These are phyloP conservation scores for Diatrype stigma DNA, from an alignment of 2,329 filamentous ascomycete genomes.

Conservation along the genomic window DNA sequence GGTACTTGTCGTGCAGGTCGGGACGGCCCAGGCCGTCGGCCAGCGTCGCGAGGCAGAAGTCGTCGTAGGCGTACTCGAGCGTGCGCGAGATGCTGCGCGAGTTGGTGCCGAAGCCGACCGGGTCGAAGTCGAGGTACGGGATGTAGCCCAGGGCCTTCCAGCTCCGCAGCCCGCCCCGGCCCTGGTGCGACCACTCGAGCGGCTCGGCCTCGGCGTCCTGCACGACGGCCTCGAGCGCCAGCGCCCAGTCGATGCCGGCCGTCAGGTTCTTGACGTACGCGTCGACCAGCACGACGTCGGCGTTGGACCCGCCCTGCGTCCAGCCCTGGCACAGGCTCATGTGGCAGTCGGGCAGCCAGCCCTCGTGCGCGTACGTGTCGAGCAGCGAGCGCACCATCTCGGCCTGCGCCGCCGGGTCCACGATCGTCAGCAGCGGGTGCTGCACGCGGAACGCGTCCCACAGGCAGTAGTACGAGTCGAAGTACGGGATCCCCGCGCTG, in stretches of 20 bases:
- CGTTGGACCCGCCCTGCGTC: conserved; percentile 65
- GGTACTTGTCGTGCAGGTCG: conserved; percentile 46
- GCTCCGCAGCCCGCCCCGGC: conserved; percentile 59
- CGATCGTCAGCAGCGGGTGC: conserved; percentile 58
- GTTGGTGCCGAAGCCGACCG: conserved; percentile 53
- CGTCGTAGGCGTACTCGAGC: conserved; percentile 64
- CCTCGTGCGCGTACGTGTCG: conserved; percentile 61
- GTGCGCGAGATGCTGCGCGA: conserved; percentile 65
- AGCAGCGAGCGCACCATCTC: conserved; percentile 60
- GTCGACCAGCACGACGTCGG: conserved; percentile 59
- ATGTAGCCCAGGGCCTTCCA: conserved; percentile 65
- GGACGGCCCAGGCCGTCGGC: conserved; percentile 37
- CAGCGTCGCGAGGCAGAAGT: conserved; percentile 49
- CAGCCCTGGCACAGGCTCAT: conserved; percentile 65
- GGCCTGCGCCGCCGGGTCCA: conserved; percentile 57
- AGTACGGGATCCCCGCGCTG: conserved; percentile 55
- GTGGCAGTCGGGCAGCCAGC: conserved; percentile 64
- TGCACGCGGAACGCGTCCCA: conserved; percentile 63
- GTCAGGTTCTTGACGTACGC: conserved; percentile 59
- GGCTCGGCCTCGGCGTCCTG: conserved; percentile 62
- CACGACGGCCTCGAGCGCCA: conserved; percentile 60
- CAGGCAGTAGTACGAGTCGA: conserved; percentile 53
- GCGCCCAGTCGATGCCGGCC: conserved; percentile 51
- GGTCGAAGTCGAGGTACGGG: conserved; percentile 58
- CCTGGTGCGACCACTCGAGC: conserved; percentile 59